Base-by-base conservation (phyloP, 495 filamentous ascomycete species). In the Daldinia vernicosa region DNA sequence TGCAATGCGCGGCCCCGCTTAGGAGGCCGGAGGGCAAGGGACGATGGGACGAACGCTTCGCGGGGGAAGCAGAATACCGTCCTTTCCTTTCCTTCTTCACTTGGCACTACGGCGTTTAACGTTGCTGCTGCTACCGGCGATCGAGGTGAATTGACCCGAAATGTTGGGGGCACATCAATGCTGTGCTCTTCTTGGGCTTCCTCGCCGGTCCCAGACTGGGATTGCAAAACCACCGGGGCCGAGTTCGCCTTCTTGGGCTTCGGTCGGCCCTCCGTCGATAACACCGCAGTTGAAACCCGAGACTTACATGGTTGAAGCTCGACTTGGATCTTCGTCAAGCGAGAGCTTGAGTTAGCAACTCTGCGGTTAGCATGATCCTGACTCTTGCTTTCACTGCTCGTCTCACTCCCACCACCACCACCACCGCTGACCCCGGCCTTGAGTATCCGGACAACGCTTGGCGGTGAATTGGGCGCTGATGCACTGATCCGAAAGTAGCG, bases 1-100 rank as follows among this genome's bases (percentile, higher is more conserved):
- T 87, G 84, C 6, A 84, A 76, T 0, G 86, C 82, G 22, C 91
- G 82, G 28, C 77, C 66, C 28, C 90, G 86, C 76, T 93, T 93
- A 28, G 79, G 75, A 27, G 74, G 54, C 12, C 67, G 75, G n/a
- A 62, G 35, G 14, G 26, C 6, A 37, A 62, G 56, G 11, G 74
- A 71, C 4, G 55, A 60, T 8, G 63, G 1, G 45, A 45, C 12
- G 26, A 40, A 24, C 4, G 32, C 19, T 26, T 52, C 56, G 67
- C 60, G 6, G 71, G 74, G 26, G 71, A 81, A 72, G 26, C 56
- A 53, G 50, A 72, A 72, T 27, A 50, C 47, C 15, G 45, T 32
- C 15, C 43, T 17, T 28, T 8, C 27, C 19, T 55, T 64, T 28
- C 32, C 55, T 39, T 33, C 56, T 35, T 37, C 60, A 32, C 15